Base-by-base conservation (phyloP, 225 moss, liverwort and hornwort genomes). In the Bryum argenteum region DNA sequence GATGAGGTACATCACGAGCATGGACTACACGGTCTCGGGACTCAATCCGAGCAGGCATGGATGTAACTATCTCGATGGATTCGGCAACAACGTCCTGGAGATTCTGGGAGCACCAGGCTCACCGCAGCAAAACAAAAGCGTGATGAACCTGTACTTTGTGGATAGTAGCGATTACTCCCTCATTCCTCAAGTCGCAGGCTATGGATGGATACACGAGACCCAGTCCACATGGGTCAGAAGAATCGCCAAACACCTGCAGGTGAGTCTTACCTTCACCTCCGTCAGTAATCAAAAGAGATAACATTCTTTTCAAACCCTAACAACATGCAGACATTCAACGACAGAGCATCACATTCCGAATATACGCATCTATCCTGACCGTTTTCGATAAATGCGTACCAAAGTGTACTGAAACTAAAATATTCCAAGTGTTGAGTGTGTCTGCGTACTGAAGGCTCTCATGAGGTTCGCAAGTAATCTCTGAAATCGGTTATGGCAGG, bases 181-280 rank as follows among this genome's bases (percentile, higher is more conserved):
- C 2, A 63, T 90, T 38, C 61, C 81, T 50, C 8, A 23, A 58
- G 58, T 85, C 7, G 58, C 62, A 3, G 83, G 83, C 48, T 90
- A 90, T 57, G 88, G 85, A 7, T 90, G 90, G 90, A 74, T 90
- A 18, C 87, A 81, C 57, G 81, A 87, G 75, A 87, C 84, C 52
- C 87, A 87, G 69, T 76, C 84, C 2, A 57, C 84, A 2, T 87
- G 84, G 84, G 67, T 87, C 17, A 81, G 68, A 51, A 67, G 16
- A 21, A 17, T 58, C 8, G 67, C 81, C 63, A 74, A 68, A 61
- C 74, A 79, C 38, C 60, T 81, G 21, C 84, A 77, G 79, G 86
- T 83, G 75, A 55, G 63, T 70, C 44, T 11, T 47, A 4, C 14
- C 14, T 47, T 47, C 45, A 47, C 7, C 1, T 33, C 7, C 7